Base-by-base conservation (phyloP, 352 stramenopile genomes). In the Globisporangium cederbergense region DNA sequence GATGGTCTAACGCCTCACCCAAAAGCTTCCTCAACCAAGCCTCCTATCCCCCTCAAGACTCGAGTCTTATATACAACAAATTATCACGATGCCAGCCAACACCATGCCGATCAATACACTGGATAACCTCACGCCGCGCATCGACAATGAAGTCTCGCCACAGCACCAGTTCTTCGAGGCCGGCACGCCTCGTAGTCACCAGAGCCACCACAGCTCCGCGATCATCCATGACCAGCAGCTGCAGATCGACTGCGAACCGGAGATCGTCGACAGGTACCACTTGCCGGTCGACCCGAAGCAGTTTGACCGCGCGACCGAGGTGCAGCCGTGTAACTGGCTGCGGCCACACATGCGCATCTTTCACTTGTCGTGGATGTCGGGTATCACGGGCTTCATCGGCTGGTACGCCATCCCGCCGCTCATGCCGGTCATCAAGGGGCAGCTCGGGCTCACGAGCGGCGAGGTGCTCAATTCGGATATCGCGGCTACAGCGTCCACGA, bases 321-420 rank as follows among this genome's bases (percentile, higher is more conserved):
- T 97, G 73, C 86, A 95, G 58, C 75, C 87, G 0, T 79, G 75
- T 25, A 96, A 73, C 56, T 86, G 97, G 70, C 64, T 76, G 63
- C 78, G 91, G 16, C 96, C 96, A 4, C 95, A 98, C 78, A 98
- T 98, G 93, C 88, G 96, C 62, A 91, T 91, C 45, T 98, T 98
- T 76, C 93, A 98, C 75, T 68, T 90, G 59, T 82, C 89, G 34
- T 98, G 92, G 91, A 76, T 97, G 25, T 91, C 79, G 47, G 96
- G 93, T 67, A 97, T 98, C 77, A 87, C 83, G 43, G 94, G 93
- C 40, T 98, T 98, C 76, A 81, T 98, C 71, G 91, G 94, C 60
- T 98, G 93, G 91, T 98, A 98, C 74, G 83, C 90, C 42, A 97
- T 98, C 70, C 92, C 94, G 2, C 96, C 96, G 18, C 86, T 99